Conservation (phyloP, 768 basidiomycete species). For the Xanthoconium purpureum region DNA sequence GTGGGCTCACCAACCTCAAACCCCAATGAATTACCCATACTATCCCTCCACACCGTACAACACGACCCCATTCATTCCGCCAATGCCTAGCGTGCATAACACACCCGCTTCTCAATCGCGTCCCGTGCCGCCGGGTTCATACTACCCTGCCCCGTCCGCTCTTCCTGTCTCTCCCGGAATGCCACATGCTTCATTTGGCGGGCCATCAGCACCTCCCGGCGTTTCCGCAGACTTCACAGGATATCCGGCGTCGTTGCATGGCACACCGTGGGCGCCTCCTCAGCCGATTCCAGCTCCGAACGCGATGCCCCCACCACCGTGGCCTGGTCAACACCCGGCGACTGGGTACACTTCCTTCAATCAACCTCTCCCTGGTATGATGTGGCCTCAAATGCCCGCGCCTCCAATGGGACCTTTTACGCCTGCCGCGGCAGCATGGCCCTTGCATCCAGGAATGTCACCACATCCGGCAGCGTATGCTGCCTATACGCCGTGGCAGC, state of each 20-base stretch:
- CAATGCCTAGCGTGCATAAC: slow-evolving; percentile 26
- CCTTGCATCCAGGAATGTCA: slow-evolving; percentile 26
- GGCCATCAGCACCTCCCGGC: slow-evolving; percentile 2
- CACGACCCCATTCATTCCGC: slow-evolving; percentile 38
- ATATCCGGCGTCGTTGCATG: slow-evolving; percentile 24
- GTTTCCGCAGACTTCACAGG: slow-evolving; percentile 34
- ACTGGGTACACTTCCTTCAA: slow-evolving; percentile 30
- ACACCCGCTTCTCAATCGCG: slow-evolving; percentile 25
- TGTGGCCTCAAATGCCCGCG: slow-evolving; percentile 19
- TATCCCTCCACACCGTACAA: slow-evolving; percentile 40
- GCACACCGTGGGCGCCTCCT: slow-evolving; percentile 28
- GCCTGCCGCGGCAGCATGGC: slow-evolving; percentile 27
- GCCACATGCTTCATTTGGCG: slow-evolving; percentile 6
- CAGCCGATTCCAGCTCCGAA: slow-evolving; percentile 21
- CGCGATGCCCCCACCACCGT: slow-evolving; percentile 19
- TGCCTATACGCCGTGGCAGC: slow-evolving; percentile 29
- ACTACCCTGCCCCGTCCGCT: slow-evolving; percentile 29
- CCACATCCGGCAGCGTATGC: slow-evolving; percentile 17
- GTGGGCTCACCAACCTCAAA: slow-evolving; percentile 36
- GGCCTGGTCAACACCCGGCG: slow-evolving; percentile 16
- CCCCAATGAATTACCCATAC: slow-evolving; percentile 36
- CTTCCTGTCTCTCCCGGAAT: slow-evolving; percentile 26
- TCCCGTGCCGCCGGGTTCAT: slow-evolving; percentile 29
- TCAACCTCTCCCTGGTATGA: slow-evolving; percentile 30
- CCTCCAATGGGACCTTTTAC: slow-evolving; percentile 20